Percentiles rank a stretch among this genome's conserved stretches.
Evolutionary conservation across 1,284 basidiomycete genomes (phyloP).

Genomic region (Austroboletus niveus): DNA sequence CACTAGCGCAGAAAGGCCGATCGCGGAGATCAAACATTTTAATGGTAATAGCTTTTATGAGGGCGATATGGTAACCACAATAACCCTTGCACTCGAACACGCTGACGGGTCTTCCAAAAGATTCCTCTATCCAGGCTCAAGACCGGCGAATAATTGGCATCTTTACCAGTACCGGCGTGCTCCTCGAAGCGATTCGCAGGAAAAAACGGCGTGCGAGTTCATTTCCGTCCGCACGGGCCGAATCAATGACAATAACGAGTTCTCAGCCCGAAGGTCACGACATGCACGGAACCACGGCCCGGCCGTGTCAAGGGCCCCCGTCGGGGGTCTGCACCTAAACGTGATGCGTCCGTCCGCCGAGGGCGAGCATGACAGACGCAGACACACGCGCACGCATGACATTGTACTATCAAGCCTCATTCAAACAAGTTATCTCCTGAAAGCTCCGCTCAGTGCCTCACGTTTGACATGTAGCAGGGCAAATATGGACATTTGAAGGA

Average conservation of each 20-base stretch:
- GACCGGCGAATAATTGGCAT: neutral
- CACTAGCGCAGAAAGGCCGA: slow-evolving; percentile 7
- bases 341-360: too few species aligned
- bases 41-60: slow-evolving; percentile 6
- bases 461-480: neutral
- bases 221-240: neutral
- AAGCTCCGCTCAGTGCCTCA: neutral
- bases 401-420: too few species aligned
- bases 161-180: neutral
- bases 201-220: neutral
- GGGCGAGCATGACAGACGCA: too few species aligned
- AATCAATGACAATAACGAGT: neutral
- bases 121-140: neutral
- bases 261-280: neutral
- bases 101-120: too few species aligned
- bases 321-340: too few species aligned
- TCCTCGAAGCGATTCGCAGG: slow-evolving; percentile 1
- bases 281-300: neutral
- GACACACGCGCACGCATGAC: too few species aligned
- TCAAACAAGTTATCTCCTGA: too few species aligned
- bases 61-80: slow-evolving; percentile 2
- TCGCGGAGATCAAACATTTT: slow-evolving; percentile 34
- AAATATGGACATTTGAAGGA: neutral
- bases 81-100: neutral
- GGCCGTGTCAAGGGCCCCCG: neutral